Base-by-base conservation (phyloP, 108 stramenopile genomes). In the Skeletonema potamos region DNA sequence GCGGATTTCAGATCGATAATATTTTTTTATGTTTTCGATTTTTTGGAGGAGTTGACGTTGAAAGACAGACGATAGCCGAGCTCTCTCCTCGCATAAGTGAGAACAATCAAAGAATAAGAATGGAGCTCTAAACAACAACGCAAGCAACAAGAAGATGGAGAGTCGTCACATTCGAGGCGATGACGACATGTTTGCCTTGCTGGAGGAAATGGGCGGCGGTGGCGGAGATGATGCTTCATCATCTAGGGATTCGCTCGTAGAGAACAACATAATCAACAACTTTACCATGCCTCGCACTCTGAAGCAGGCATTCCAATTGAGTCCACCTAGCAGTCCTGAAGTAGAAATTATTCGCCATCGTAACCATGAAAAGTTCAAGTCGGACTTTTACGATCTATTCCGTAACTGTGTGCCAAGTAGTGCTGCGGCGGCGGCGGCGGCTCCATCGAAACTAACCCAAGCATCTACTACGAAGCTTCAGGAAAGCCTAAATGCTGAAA, bases 321-420 rank as follows among this genome's bases (percentile, higher is more conserved):
- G 84, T 68, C 87, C 86, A 29, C 62, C 64, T 1, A 88, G 86
- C 55, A 88, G 87, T 63, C 87, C 91, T 6, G 71, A 79, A 0
- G 80, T 87, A 8, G 91, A 92, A 77, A 73, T 92, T 27, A 66
- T 86, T 28, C 84, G 91, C 28, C 85, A 86, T 55, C 82, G 91
- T 22, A 76, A 70, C 36, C 85, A 84, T 56, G 91, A 92, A 65
- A 86, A 80, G 39, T 92, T 92, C 83, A 88, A 88, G 66, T 32
- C 81, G 6, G 66, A 72, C n/a, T 78, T 87, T 44, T 65, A 73
- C 27, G 82, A 80, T 26, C 27, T 79, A 0, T 59, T 92, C 39
- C 82, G 73, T 1, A 64, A 64, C 18, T 80, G 55, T 46, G 76
- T 54, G 12, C 41, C 72, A 3, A 51, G 48, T 1, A 24, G 6